These are phyloP conservation scores for Cordyceps cicadae DNA, from an alignment of 2,329 filamentous ascomycete genomes.

Conservation along the genomic window DNA sequence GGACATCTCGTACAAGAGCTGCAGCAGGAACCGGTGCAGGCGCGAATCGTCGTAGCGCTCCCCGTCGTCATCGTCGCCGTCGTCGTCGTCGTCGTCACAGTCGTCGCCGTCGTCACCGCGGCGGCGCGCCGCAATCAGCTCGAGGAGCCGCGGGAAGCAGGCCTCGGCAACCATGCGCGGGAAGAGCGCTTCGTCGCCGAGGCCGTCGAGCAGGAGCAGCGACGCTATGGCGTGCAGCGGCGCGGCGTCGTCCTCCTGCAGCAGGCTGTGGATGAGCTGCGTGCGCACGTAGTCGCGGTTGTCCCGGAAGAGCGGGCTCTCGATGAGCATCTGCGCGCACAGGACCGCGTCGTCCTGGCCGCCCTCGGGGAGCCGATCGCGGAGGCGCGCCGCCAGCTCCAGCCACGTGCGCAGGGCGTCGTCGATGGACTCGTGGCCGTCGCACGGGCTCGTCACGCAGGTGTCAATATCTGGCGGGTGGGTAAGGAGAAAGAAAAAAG, in stretches of 20 bases:
- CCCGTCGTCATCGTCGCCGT: slow-evolving; percentile 47
- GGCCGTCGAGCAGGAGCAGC: slow-evolving; percentile 81
- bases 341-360: slow-evolving; percentile 71
- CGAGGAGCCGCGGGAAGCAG: slow-evolving; percentile 74
- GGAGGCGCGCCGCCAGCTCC: slow-evolving; percentile 64
- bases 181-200: slow-evolving; percentile 67
- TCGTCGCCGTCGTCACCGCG: slow-evolving; percentile 32
- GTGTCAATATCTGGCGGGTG: slow-evolving; percentile 35
- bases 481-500: not conserved
- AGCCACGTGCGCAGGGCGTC: slow-evolving; percentile 80
- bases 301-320: slow-evolving; percentile 62
- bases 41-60: slow-evolving; percentile 45
- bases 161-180: slow-evolving; percentile 81
- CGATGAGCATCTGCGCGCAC: slow-evolving; percentile 72
- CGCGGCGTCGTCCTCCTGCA: slow-evolving; percentile 78
- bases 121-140: slow-evolving; percentile 62
- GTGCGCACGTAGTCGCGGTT: slow-evolving; percentile 82
- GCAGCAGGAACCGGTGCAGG: slow-evolving; percentile 73
- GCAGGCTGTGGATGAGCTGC: slow-evolving; percentile 84
- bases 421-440: slow-evolving; percentile 59
- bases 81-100: slow-evolving; percentile 38
- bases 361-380: slow-evolving; percentile 64
- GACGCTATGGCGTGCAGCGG: slow-evolving; percentile 76
- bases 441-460: slow-evolving; percentile 39
- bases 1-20: slow-evolving; percentile 94